Evolutionary conservation across 1,139 yeast genomes (phyloP).

Genomic region (Candida labiduridarum): DNA sequence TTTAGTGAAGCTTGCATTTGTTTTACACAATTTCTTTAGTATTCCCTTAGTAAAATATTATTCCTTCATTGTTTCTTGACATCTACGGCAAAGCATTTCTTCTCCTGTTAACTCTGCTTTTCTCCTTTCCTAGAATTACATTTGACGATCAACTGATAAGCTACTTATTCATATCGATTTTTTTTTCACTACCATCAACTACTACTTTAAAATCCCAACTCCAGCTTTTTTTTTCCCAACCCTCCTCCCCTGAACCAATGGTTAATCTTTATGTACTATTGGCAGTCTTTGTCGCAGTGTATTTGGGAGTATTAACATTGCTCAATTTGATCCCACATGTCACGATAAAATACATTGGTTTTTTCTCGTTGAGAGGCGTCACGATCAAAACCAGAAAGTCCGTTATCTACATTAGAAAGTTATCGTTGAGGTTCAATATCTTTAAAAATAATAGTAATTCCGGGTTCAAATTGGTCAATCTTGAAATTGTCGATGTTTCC

Average conservation of each 20-base stretch:
- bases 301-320: slow-evolving; percentile 21
- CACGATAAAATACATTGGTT: slow-evolving; percentile 38
- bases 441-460: slow-evolving; percentile 25
- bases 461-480: slow-evolving; percentile 33
- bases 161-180: too few relatives aligned
- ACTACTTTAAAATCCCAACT: background rate
- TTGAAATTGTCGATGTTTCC: slow-evolving; percentile 32
- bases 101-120: too few relatives aligned
- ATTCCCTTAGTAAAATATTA: background rate
- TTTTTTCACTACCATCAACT: background rate
- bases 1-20: background rate
- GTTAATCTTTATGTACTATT: slow-evolving; percentile 7
- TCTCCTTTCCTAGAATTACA: too few relatives aligned
- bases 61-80: background rate
- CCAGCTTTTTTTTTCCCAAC: background rate
- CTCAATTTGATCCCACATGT: slow-evolving; percentile 39
- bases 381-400: slow-evolving; percentile 23
- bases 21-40: background rate
- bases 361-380: slow-evolving; percentile 36
- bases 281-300: slow-evolving; percentile 15
- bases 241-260: slow-evolving; percentile 5
- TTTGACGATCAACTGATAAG: too few relatives aligned
- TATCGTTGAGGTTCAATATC: slow-evolving; percentile 31
- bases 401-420: slow-evolving; percentile 22
- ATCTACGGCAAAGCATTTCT: background rate